Evolutionary conservation across 371 early-diverging fungal species (phyloP).

Genomic region (Mortierella sp.): DNA sequence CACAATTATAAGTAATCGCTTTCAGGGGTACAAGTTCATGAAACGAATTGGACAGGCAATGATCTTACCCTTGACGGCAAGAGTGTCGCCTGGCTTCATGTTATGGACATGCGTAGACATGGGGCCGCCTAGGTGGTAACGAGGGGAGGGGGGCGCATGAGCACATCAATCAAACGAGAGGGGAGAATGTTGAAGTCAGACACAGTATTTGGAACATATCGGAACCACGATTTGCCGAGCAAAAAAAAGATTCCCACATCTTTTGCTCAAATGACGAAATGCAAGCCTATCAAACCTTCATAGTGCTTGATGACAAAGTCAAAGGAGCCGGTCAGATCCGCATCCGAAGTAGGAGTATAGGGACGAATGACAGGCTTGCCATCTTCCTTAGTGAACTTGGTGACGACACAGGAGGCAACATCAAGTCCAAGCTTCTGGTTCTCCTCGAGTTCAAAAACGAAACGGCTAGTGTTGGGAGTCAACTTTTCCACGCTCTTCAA

Average conservation of each 20-base stretch:
- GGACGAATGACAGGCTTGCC: conserved; percentile 83
- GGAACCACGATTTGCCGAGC: conserved; percentile 3
- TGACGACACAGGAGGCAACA: conserved; percentile 85
- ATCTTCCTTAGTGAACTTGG: conserved; percentile 73
- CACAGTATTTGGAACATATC: neutral
- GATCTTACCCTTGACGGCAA: conserved; percentile 80
- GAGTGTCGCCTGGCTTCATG: conserved; percentile 84
- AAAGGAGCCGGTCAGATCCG: conserved; percentile 79
- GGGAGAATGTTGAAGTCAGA: neutral
- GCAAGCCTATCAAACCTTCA: conserved; percentile 40
- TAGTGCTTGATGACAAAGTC: conserved; percentile 91
- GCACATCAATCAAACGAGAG: neutral
- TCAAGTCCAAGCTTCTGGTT: conserved; percentile 75
- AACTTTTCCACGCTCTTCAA: conserved; percentile 68
- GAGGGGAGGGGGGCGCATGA: neutral
- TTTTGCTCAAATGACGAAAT: conserved; percentile 1
- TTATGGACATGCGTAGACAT: conserved; percentile 83
- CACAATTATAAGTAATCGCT: neutral
- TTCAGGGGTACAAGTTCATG: neutral
- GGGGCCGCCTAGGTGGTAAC: conserved; percentile 59
- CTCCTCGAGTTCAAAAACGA: conserved; percentile 83
- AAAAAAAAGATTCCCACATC: too few species aligned
- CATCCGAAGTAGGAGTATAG: conserved; percentile 89
- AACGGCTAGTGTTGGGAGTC: conserved; percentile 82
- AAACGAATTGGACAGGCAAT: neutral